A percentile compares a stretch with the other conserved stretches of the same genome.
Evolutionary conservation across 2,329 filamentous ascomycete species (phyloP).

Genomic region (Ascochyta clinopodiicola): DNA sequence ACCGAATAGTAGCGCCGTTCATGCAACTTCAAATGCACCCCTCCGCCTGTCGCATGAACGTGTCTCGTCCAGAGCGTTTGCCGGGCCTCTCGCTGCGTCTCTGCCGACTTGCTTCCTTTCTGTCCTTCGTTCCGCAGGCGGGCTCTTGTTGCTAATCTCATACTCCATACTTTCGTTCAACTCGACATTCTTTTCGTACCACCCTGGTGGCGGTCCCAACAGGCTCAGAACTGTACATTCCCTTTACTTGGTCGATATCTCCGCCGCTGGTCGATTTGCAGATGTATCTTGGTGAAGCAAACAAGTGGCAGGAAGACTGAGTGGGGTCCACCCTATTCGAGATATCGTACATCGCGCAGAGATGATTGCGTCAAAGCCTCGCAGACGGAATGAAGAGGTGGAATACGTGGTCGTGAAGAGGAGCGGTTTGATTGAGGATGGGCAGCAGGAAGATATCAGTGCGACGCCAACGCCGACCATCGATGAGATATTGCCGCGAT

Average conservation of each 20-base stretch:
- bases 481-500: constrained; percentile 20
- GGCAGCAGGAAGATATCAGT: constrained; percentile 15
- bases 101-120: constrained; percentile 42
- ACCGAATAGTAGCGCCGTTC: constrained; percentile 46
- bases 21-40: constrained; percentile 47
- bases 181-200: constrained; percentile 30
- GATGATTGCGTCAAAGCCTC: constrained; percentile 39
- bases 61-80: constrained; percentile 46
- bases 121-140: constrained; percentile 48
- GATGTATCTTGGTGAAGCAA: constrained; percentile 44
- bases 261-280: constrained; percentile 36
- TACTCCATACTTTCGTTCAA: constrained; percentile 41
- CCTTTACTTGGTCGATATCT: constrained; percentile 4
- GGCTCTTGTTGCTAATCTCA: constrained; percentile 44
- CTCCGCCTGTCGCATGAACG: constrained; percentile 40
- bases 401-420: constrained; percentile 41
- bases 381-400: constrained; percentile 27
- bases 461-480: constrained; percentile 30
- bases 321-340: constrained; percentile 35
- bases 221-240: constrained; percentile 38
- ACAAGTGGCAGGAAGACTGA: constrained; percentile 46
- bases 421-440: constrained; percentile 22
- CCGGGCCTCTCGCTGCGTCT: constrained; percentile 42
- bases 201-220: constrained; percentile 43
- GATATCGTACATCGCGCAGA: constrained; percentile 28